Percentiles rank a stretch among this genome's conserved stretches.
Conservation (phyloP, 805 yeast genomes). For the Pichia scutulata region DNA sequence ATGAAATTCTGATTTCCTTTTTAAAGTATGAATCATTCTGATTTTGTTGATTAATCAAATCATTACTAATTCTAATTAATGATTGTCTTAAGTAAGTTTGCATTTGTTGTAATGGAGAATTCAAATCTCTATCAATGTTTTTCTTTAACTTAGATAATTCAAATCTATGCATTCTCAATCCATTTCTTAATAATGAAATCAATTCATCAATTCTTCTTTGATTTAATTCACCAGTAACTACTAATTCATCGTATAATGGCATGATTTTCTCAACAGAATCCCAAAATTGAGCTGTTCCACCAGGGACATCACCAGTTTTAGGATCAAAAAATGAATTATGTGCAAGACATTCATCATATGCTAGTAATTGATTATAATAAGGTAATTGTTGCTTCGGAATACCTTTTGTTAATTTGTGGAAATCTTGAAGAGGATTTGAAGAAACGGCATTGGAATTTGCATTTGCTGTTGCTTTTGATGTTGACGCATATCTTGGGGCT, state of each 20-base stretch:
- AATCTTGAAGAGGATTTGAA: slow-evolving; percentile 5
- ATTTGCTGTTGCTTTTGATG: neutral
- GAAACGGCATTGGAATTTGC: neutral
- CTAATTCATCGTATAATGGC: slow-evolving; percentile 41
- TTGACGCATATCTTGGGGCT: neutral
- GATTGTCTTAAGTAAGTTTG: slow-evolving; percentile 37
- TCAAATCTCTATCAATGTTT: slow-evolving; percentile 48
- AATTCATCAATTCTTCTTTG: slow-evolving; percentile 37
- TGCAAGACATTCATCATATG: slow-evolving; percentile 42
- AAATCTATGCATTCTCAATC: slow-evolving; percentile 45
- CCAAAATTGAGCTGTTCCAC: slow-evolving; percentile 38
- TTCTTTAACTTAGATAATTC: slow-evolving; percentile 45
- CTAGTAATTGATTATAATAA: slow-evolving; percentile 41
- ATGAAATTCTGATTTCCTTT: slow-evolving; percentile 32
- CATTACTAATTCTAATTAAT: slow-evolving; percentile 40
- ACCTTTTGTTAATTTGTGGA: slow-evolving; percentile 10
- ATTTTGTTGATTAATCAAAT: slow-evolving; percentile 15
- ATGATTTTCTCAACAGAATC: slow-evolving; percentile 41
- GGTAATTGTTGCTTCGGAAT: slow-evolving; percentile 34
- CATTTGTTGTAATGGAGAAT: slow-evolving; percentile 43
- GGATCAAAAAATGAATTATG: slow-evolving; percentile 29
- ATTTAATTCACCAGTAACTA: slow-evolving; percentile 40
- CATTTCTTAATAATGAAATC: slow-evolving; percentile 46
- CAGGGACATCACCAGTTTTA: slow-evolving; percentile 28
- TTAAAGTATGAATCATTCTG: slow-evolving; percentile 9